phyloP scores from a whole-genome alignment of 116 monocot species.

The Zostera marina region DNA sequence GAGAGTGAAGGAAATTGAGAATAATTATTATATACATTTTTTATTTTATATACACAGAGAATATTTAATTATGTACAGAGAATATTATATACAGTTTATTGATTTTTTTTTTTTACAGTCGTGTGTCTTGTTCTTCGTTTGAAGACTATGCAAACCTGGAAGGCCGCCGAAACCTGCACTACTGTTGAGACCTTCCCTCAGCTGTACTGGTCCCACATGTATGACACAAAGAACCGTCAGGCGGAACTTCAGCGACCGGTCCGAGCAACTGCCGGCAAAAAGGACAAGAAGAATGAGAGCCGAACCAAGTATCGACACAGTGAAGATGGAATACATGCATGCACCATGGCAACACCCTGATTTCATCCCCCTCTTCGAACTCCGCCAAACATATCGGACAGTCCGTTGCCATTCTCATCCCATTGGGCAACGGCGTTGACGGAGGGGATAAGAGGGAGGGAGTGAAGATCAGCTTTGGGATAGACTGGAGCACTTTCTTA shows the following conservation, averaged over 20 bases:
- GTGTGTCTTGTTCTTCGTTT: too few species aligned
- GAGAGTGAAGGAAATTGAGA: too few species aligned
- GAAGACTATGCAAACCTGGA: too few species aligned
- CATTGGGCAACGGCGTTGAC: neutral
- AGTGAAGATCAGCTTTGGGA: slow-evolving; percentile 19
- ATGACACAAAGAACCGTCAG: neutral
- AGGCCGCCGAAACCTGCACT: too few species aligned
- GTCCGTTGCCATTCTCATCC: neutral
- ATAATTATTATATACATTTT: too few species aligned
- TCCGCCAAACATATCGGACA: slow-evolving; percentile 11
- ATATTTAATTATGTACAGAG: too few species aligned
- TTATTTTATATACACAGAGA: too few species aligned
- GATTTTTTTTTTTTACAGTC: too few species aligned
- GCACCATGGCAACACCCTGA: slow-evolving; percentile 37
- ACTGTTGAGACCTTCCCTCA: neutral
- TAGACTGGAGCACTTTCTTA: slow-evolving; percentile 26
- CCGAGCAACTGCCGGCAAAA: slow-evolving; percentile 26
- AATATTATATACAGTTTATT: too few species aligned
- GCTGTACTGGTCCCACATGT: neutral
- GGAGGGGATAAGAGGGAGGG: neutral
- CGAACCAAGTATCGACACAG: slow-evolving; percentile 38
- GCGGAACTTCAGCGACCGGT: neutral
- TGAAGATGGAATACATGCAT: slow-evolving; percentile 28
- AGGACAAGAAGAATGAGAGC: slow-evolving; percentile 32
- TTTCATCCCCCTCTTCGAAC: slow-evolving; percentile 30